A percentile compares a stretch with the other conserved stretches of the same genome.
These are phyloP conservation scores for Salix caprea DNA, from an alignment of 345 rosid genomes.

Conservation along the genomic window DNA sequence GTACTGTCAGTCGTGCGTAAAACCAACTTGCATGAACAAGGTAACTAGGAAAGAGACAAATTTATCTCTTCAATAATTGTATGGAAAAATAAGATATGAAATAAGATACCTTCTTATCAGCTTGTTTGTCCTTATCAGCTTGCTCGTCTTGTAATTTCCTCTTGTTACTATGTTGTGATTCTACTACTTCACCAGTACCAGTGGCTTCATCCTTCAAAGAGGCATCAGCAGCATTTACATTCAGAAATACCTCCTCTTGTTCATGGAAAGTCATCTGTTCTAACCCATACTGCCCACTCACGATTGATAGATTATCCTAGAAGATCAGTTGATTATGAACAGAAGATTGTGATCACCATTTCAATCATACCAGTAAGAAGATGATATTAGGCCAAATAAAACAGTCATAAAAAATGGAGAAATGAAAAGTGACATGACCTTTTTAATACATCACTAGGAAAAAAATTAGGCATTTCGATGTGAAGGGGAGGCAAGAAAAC, in stretches of 20 bases:
- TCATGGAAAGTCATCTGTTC: slow-evolving; percentile 82
- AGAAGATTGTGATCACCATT: neutral
- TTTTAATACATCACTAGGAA: neutral
- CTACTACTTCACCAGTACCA: slow-evolving; percentile 35
- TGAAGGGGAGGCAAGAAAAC: neutral
- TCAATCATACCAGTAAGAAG: neutral
- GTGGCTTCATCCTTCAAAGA: slow-evolving; percentile 36
- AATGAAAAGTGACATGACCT: neutral
- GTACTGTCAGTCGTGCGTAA: neutral
- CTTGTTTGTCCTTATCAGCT: neutral
- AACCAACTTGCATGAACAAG: slow-evolving; percentile 2
- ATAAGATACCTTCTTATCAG: slow-evolving; percentile 59
- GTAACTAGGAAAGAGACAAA: neutral
- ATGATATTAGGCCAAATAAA: neutral
- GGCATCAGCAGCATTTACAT: slow-evolving; percentile 32
- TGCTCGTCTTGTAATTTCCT: slow-evolving; percentile 40
- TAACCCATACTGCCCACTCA: slow-evolving; percentile 43
- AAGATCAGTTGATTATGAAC: neutral
- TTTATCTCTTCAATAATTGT: neutral
- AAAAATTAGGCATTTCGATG: neutral
- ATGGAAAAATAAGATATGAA: neutral
- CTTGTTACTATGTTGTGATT: slow-evolving; percentile 47
- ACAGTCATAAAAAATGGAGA: neutral
- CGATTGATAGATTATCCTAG: slow-evolving; percentile 41
- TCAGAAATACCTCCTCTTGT: slow-evolving; percentile 74